Evolutionary conservation across 106 monocot genomes (phyloP).

Genomic region (Platanthera guangdongensis): DNA sequence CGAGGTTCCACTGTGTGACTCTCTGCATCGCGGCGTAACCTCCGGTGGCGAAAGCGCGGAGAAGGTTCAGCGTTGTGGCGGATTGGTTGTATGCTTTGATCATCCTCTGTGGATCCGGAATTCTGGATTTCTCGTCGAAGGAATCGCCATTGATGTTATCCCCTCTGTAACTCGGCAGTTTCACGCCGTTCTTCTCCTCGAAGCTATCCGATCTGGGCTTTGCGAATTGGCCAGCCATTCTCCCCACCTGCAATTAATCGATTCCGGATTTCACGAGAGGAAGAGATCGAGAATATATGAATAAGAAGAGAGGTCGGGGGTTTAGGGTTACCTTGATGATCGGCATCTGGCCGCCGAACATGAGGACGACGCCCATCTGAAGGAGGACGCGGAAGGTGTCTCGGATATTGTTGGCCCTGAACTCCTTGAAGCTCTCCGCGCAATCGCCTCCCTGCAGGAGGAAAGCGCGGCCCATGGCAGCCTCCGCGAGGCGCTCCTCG

Average conservation of each 20-base stretch:
- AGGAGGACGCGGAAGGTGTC: conserved; percentile 80
- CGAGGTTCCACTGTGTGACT: conserved; percentile 27
- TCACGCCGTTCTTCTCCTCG: conserved; percentile 42
- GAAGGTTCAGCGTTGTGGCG: conserved; percentile 36
- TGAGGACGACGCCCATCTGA: conserved; percentile 85
- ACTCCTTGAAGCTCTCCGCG: conserved; percentile 98
- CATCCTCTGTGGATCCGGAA: conserved; percentile 21
- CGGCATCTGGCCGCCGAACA: conserved; percentile 85
- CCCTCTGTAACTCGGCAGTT: conserved; percentile 38
- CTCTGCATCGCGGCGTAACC: conserved; percentile 26
- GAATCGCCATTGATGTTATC: conserved; percentile 39
- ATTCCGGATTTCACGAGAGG: neutral
- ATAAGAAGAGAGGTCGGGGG: neutral
- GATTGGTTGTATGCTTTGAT: conserved; percentile 27
- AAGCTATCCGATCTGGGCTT: conserved; percentile 22
- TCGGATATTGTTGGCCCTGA: conserved; percentile 75
- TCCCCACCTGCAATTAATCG: conserved; percentile 13
- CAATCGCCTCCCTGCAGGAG: conserved; percentile 88
- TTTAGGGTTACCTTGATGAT: conserved; percentile 61
- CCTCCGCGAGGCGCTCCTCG: conserved; percentile 68
- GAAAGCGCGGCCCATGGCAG: conserved; percentile 74
- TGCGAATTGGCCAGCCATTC: conserved; percentile 25
- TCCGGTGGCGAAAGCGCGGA: conserved; percentile 41
- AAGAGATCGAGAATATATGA: neutral
- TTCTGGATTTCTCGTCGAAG: conserved; percentile 36